These are phyloP conservation scores for Bombardia bombarda DNA, from an alignment of 495 filamentous ascomycete species.

Conservation along the genomic window DNA sequence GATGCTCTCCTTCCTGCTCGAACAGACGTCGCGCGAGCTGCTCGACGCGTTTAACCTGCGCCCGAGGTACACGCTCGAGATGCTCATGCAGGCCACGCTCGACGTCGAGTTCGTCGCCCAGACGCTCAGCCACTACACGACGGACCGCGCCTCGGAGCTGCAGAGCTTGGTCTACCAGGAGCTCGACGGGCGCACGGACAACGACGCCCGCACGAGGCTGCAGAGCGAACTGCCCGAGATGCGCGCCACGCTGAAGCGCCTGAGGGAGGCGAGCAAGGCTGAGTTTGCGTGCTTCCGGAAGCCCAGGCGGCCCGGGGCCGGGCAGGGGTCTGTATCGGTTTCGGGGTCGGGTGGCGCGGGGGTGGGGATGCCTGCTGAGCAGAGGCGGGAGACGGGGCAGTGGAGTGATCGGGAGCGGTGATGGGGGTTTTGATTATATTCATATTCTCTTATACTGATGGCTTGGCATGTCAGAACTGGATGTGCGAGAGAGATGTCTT, in stretches of 20 bases:
- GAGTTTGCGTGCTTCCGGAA: slow-evolving; percentile 81
- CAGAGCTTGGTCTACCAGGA: slow-evolving; percentile 87
- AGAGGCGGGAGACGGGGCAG: slow-evolving; percentile 18
- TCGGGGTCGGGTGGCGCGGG: neutral
- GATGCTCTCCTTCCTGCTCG: slow-evolving; percentile 73
- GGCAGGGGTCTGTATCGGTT: neutral
- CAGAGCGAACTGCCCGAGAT: slow-evolving; percentile 86
- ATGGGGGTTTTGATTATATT: too few species aligned
- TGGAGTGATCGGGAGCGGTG: too few species aligned
- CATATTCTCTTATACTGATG: too few species aligned
- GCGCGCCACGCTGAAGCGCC: slow-evolving; percentile 70
- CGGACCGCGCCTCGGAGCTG: slow-evolving; percentile 65
- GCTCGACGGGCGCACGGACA: slow-evolving; percentile 78
- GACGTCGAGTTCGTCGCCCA: slow-evolving; percentile 96
- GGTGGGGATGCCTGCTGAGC: too few species aligned
- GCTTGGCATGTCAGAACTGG: too few species aligned
- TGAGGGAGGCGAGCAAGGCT: slow-evolving; percentile 72
- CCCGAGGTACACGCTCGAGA: slow-evolving; percentile 60
- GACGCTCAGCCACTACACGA: slow-evolving; percentile 79
- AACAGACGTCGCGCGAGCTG: slow-evolving; percentile 62
- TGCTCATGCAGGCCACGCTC: slow-evolving; percentile 91
- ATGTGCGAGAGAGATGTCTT: too few species aligned
- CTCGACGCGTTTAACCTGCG: slow-evolving; percentile 63
- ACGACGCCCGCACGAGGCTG: slow-evolving; percentile 66
- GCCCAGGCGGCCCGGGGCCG: slow-evolving; percentile 17